phyloP scores from a whole-genome alignment of 73 alveolate genomes.

The Loxodes magnus region DNA sequence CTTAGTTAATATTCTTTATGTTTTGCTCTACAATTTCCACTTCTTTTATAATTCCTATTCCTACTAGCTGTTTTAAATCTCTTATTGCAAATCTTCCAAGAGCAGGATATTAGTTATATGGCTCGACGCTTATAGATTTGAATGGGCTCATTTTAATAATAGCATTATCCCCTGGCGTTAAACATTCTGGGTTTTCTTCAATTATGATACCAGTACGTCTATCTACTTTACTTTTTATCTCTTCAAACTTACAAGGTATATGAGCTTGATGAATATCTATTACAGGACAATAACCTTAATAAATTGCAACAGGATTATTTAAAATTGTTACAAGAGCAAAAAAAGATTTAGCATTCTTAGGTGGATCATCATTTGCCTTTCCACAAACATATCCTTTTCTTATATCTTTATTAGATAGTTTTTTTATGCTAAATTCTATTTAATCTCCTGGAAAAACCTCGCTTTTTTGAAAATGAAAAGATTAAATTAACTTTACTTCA shows the following conservation, averaged over 20 bases:
- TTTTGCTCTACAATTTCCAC: neutral
- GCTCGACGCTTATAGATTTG: constrained; percentile 44
- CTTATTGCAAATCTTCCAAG: neutral
- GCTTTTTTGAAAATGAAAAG: constrained; percentile 33
- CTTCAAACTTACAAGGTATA: constrained; percentile 19
- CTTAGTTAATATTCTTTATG: too few relatives aligned
- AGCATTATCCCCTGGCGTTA: constrained; percentile 51
- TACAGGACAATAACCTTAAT: constrained; percentile 23
- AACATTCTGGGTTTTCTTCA: constrained; percentile 25
- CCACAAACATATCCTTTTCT: too few relatives aligned
- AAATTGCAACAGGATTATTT: constrained; percentile 24
- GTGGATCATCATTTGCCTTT: neutral
- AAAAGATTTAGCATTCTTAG: constrained; percentile 7
- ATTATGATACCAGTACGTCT: neutral
- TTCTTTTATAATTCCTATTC: neutral
- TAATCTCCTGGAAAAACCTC: constrained; percentile 59
- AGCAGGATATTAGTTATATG: neutral
- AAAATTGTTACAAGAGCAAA: constrained; percentile 34
- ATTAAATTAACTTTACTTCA: constrained; percentile 43
- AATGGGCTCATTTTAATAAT: constrained; percentile 35
- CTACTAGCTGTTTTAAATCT: neutral
- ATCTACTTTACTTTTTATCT: neutral
- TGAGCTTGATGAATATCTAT: constrained; percentile 25
- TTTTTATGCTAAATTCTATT: constrained; percentile 52
- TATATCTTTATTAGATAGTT: constrained; percentile 1